These are phyloP conservation scores for Cercophora samala DNA, from an alignment of 495 filamentous ascomycete species.

Conservation along the genomic window DNA sequence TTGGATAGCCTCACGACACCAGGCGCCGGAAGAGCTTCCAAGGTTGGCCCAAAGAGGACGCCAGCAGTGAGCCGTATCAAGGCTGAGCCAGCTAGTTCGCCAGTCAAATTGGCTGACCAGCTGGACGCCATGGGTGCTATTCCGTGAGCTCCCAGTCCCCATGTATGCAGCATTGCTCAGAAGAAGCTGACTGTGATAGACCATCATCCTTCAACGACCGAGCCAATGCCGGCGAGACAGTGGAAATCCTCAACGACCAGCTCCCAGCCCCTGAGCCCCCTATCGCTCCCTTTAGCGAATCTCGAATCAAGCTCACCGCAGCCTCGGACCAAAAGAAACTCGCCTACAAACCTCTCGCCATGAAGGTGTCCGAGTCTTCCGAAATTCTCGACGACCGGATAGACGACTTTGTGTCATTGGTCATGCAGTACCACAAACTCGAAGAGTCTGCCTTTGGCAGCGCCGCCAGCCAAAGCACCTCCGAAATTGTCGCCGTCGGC, in stretches of 20 bases:
- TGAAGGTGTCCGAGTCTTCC: conserved; percentile 87
- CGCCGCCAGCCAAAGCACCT: conserved; percentile 75
- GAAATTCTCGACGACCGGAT: conserved; percentile 94
- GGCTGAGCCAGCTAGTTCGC: conserved; percentile 45
- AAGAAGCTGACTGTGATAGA: conserved; percentile 30
- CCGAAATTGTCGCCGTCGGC: conserved; percentile 84
- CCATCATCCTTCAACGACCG: conserved; percentile 64
- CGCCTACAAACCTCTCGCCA: conserved; percentile 84
- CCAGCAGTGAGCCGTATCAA: conserved; percentile 46
- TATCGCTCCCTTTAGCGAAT: conserved; percentile 64
- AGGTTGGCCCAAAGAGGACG: conserved; percentile 57
- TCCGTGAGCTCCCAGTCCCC: conserved; percentile 28
- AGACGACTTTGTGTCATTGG: conserved; percentile 71
- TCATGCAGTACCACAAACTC: conserved; percentile 71
- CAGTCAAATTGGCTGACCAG: conserved; percentile 41
- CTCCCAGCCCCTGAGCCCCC: conserved; percentile 66
- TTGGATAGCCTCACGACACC: conserved; percentile 76
- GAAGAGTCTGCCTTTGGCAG: conserved; percentile 84
- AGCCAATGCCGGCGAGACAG: conserved; percentile 68
- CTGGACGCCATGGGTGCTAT: conserved; percentile 38
- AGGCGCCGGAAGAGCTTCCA: conserved; percentile 44
- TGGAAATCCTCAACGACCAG: conserved; percentile 79
- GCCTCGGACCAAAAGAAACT: conserved; percentile 87
- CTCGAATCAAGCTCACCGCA: conserved; percentile 75
- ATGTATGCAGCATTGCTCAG: not conserved